These are phyloP conservation scores for Penicillium diatomitis DNA, from an alignment of 495 filamentous ascomycete species.

Conservation along the genomic window DNA sequence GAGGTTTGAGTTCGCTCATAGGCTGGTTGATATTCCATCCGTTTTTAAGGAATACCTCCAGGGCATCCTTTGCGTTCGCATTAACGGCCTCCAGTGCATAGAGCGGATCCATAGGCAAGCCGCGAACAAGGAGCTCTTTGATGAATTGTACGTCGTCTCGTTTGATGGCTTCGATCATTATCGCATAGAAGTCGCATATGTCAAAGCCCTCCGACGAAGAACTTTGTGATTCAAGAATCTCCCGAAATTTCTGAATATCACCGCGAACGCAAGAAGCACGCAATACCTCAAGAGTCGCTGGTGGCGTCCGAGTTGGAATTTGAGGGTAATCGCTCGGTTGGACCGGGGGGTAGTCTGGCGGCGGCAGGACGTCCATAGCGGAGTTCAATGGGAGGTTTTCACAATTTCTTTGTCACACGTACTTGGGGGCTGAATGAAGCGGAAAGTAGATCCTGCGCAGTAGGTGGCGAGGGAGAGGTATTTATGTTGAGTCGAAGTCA, in stretches of 20 bases:
- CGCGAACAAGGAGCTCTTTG: slow-evolving; percentile 10
- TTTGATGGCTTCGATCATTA: slow-evolving; percentile 10
- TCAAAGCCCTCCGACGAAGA: slow-evolving; percentile 6
- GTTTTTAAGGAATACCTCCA: slow-evolving; percentile 2
- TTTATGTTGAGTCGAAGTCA: too few species aligned
- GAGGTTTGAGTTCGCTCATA: slow-evolving; percentile 8
- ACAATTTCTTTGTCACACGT: not conserved
- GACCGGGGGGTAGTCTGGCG: slow-evolving; percentile 8
- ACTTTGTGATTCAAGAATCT: slow-evolving; percentile 6
- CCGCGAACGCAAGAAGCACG: not conserved
- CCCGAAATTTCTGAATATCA: slow-evolving; percentile 8
- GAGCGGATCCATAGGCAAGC: slow-evolving; percentile 2
- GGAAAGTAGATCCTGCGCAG: not conserved
- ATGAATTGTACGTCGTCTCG: slow-evolving; percentile 4
- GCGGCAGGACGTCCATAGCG: slow-evolving; percentile 9
- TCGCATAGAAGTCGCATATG: slow-evolving; percentile 9
- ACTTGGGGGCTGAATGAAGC: not conserved
- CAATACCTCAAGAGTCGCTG: not conserved
- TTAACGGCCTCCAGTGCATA: slow-evolving; percentile 5
- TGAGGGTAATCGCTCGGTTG: slow-evolving; percentile 7
- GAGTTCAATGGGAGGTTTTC: not conserved
- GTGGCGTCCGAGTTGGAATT: not conserved
- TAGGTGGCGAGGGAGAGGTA: too few species aligned
- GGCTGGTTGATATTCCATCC: slow-evolving; percentile 16
- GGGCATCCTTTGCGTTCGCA: slow-evolving; percentile 5